phyloP scores from a whole-genome alignment of 257 asterid species.

The Nicotiana tomentosiformis region DNA sequence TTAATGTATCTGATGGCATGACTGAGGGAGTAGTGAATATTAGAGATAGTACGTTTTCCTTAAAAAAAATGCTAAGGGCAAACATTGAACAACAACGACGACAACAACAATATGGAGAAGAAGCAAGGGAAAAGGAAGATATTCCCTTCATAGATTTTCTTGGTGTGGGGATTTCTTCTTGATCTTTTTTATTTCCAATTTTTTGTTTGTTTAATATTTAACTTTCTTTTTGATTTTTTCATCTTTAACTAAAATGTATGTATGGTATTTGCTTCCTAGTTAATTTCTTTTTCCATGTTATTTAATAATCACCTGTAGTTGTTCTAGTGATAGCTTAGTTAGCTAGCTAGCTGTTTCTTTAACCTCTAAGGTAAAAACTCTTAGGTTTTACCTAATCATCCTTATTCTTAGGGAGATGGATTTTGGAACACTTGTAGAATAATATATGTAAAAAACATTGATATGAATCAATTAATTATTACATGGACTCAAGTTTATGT shows the following conservation, averaged over 20 bases:
- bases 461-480: background rate
- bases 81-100: constrained; percentile 18
- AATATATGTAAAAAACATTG: background rate
- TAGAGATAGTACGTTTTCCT: constrained; percentile 9
- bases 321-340: constrained; percentile 6
- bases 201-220: background rate
- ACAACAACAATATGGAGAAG: constrained; percentile 29
- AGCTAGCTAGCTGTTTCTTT: background rate
- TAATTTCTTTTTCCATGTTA: constrained; percentile 1
- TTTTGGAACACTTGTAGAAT: constrained; percentile 1
- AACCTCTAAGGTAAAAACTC: constrained; percentile 8
- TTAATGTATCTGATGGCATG: constrained; percentile 1
- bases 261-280: background rate
- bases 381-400: background rate
- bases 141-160: constrained; percentile 91
- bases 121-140: constrained; percentile 36
- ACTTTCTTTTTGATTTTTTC: background rate
- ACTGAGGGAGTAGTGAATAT: background rate
- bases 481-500: background rate
- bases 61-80: constrained; percentile 18
- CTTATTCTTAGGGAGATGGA: background rate
- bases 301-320: background rate
- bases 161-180: constrained; percentile 80
- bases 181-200: constrained; percentile 9
- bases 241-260: background rate